phyloP scores from a whole-genome alignment of 2,329 filamentous ascomycete species.

The Westerdykella aurantiaca region DNA sequence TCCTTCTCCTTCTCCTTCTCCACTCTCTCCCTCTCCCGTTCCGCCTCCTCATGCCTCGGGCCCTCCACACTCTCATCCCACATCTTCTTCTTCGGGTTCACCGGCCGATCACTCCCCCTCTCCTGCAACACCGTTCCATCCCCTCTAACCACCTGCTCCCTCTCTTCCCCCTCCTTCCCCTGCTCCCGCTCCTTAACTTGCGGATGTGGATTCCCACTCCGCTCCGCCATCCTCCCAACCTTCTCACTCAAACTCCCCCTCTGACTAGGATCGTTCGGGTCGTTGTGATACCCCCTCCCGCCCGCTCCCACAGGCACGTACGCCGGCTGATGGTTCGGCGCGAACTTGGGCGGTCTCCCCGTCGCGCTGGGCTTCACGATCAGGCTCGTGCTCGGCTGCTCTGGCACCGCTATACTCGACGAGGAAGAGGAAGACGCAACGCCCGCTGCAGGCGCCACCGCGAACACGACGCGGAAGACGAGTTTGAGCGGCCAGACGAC shows the following conservation, averaged over 20 bases:
- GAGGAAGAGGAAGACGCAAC: conserved; percentile 16
- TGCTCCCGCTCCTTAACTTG: conserved; percentile 22
- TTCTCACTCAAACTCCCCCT: conserved; percentile 33
- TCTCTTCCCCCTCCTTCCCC: conserved; percentile 17
- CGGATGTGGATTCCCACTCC: conserved; percentile 9
- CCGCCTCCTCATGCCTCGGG: conserved; percentile 23
- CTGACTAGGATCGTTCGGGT: conserved; percentile 29
- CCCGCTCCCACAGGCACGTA: conserved; percentile 47
- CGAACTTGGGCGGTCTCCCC: conserved; percentile 30
- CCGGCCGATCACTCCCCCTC: conserved; percentile 26
- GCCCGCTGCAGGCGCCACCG: conserved; percentile 51
- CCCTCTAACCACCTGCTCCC: conserved; percentile 36
- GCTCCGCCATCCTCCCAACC: conserved; percentile 42
- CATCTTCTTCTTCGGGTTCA: conserved; percentile 58
- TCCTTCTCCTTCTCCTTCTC: conserved; percentile 12
- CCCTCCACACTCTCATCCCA: conserved; percentile 48
- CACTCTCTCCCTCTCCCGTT: conserved; percentile 9
- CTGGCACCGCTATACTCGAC: conserved; percentile 12
- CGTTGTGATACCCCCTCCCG: conserved; percentile 43
- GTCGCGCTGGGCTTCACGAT: conserved; percentile 44
- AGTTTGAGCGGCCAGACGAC: conserved; percentile 75
- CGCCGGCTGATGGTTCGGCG: conserved; percentile 15
- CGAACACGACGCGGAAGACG: conserved; percentile 54
- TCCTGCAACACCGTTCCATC: conserved; percentile 44
- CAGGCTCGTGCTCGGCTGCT: conserved; percentile 28